Conservation (phyloP, 192 early-diverging fungal species). For the Geranomyces variabilis region DNA sequence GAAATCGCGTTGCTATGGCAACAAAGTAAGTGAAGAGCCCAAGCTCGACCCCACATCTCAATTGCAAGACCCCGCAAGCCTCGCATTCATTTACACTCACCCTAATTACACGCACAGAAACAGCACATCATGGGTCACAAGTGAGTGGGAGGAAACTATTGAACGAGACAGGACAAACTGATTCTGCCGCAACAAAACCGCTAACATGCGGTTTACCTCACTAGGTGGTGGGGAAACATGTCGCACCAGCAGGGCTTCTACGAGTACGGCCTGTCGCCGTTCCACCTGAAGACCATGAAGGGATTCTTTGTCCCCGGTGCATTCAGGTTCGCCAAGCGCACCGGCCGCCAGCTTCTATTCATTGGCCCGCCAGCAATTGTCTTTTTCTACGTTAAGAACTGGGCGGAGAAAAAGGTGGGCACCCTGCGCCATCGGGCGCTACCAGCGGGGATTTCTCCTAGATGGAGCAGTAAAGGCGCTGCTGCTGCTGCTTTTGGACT, state of each 20-base stretch:
- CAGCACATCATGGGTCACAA: constrained; percentile 9
- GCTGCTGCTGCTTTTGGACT: background rate
- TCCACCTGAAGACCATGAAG: constrained; percentile 53
- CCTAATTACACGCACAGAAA: background rate
- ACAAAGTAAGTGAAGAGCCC: too few relatives aligned
- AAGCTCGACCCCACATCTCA: too few relatives aligned
- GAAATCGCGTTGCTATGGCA: background rate
- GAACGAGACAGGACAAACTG: background rate
- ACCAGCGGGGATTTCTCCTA: background rate
- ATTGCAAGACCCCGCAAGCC: too few relatives aligned
- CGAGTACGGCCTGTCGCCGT: constrained; percentile 55
- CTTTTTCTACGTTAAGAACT: constrained; percentile 45
- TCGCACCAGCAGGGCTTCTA: constrained; percentile 47
- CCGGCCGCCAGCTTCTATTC: constrained; percentile 41
- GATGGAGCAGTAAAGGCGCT: background rate
- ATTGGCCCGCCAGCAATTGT: constrained; percentile 47
- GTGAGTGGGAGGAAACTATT: background rate
- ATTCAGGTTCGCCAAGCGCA: constrained; percentile 37
- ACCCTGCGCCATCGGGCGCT: too few relatives aligned
- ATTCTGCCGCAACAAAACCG: background rate
- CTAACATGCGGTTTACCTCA: background rate
- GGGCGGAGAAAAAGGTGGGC: constrained; percentile 48
- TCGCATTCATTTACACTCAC: too few relatives aligned
- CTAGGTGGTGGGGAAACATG: constrained; percentile 44
- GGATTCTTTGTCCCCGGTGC: constrained; percentile 53